phyloP scores from a whole-genome alignment of 2,329 filamentous ascomycete species.

The Phoma sp. region DNA sequence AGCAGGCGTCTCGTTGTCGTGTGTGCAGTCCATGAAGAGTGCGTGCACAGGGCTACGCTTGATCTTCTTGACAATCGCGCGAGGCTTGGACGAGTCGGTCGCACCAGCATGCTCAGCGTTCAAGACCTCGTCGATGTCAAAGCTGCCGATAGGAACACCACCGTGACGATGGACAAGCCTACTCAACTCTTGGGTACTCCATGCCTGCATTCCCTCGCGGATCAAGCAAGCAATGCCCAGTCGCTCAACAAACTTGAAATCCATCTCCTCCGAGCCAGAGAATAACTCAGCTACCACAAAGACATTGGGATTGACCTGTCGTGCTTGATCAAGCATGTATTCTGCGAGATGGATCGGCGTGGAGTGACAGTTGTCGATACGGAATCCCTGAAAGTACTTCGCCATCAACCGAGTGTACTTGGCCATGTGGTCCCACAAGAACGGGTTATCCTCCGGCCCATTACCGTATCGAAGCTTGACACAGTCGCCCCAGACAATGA shows the following conservation, averaged over 20 bases:
- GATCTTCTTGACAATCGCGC: conserved; percentile 78
- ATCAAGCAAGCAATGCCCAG: conserved; percentile 91
- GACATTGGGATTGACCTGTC: conserved; percentile 82
- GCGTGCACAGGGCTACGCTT: conserved; percentile 89
- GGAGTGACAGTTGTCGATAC: conserved; percentile 98
- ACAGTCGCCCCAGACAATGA: conserved; percentile 98
- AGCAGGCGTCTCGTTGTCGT: conserved; percentile 95
- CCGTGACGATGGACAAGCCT: conserved; percentile 91
- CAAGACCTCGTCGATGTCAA: conserved; percentile 87
- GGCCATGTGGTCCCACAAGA: conserved; percentile 94
- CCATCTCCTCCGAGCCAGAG: conserved; percentile 92
- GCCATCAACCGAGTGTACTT: conserved; percentile 90
- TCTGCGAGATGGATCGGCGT: conserved; percentile 94
- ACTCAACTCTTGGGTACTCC: conserved; percentile 92
- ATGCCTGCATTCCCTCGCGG: conserved; percentile 97
- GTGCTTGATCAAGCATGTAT: conserved; percentile 92
- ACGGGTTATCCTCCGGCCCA: conserved; percentile 83
- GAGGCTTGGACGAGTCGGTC: conserved; percentile 18
- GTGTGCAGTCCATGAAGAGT: conserved; percentile 98
- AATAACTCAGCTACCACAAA: conserved; percentile 96
- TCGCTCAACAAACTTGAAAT: conserved; percentile 93
- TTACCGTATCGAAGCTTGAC: conserved; percentile 93
- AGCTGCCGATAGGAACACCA: conserved; percentile 93
- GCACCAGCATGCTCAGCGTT: conserved; percentile 59
- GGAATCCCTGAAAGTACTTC: conserved; percentile 92